These are phyloP conservation scores for Pseudopyrenochaeta lycopersici DNA, from an alignment of 2,329 filamentous ascomycete genomes.

Conservation along the genomic window DNA sequence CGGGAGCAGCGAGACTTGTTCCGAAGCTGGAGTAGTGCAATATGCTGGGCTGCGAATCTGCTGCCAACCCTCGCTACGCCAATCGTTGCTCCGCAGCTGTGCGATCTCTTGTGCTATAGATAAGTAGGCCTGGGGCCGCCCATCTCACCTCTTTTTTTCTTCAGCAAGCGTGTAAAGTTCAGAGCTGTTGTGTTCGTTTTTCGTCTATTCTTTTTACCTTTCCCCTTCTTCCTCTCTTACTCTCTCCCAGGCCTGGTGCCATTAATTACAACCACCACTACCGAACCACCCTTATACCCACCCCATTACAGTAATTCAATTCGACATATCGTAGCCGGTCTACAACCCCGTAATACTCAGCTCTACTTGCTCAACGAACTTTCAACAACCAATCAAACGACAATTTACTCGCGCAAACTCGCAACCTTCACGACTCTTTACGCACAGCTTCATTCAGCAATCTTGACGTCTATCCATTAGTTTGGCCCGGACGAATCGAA, in stretches of 20 bases:
- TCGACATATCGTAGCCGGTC: slow-evolving; percentile 52
- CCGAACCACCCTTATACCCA: slow-evolving; percentile 26
- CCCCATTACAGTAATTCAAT: slow-evolving; percentile 48
- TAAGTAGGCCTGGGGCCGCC: slow-evolving; percentile 42
- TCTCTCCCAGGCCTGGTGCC: slow-evolving; percentile 59
- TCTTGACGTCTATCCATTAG: slow-evolving; percentile 49
- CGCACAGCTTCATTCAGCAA: slow-evolving; percentile 46
- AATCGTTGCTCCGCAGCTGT: slow-evolving; percentile 32
- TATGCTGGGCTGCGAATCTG: slow-evolving; percentile 37
- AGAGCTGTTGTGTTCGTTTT: slow-evolving; percentile 60
- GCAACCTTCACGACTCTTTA: slow-evolving; percentile 41
- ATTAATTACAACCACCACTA: slow-evolving; percentile 42
- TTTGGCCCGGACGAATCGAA: slow-evolving; percentile 45
- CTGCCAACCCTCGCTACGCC: slow-evolving; percentile 29
- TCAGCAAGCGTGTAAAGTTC: slow-evolving; percentile 62
- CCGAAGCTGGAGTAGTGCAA: slow-evolving; percentile 35
- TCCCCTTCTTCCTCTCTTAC: slow-evolving; percentile 50
- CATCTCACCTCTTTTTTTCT: slow-evolving; percentile 50
- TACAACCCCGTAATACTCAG: slow-evolving; percentile 54
- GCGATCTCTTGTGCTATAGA: slow-evolving; percentile 39
- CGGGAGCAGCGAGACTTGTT: slow-evolving; percentile 33
- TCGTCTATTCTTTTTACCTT: slow-evolving; percentile 37
- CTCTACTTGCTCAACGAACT: slow-evolving; percentile 59
- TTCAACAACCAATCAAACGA: slow-evolving; percentile 27
- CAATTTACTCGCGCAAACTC: slow-evolving; percentile 40